Base-by-base conservation (phyloP, 306 rosid species). In the Pueraria montana region DNA sequence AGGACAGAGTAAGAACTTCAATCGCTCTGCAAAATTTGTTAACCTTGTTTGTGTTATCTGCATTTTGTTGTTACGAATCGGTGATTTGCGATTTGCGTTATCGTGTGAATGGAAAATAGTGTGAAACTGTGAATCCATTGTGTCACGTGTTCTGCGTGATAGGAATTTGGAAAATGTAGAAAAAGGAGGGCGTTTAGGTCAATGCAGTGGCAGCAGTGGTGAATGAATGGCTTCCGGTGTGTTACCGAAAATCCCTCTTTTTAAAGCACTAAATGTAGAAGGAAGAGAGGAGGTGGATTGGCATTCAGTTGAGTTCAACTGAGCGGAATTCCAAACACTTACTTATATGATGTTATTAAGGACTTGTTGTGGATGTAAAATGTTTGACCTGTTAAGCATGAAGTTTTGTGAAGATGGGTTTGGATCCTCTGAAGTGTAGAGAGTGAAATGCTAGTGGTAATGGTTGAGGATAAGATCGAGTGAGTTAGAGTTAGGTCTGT, bases 1-100 rank as follows among this genome's bases (percentile, higher is more conserved):
- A 94, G 88, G 98, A 94, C 49, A 82, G 97, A 82, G 99, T 96
- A 83, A 91, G 92, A 6, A 62, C 4, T 68, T 78, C 65, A 10
- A 11, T 61, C 36, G 1, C 11, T 7, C 48, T 49, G 21, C 16
- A 34, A 8, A 65, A 8, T 14, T 30, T 32, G 49, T 36, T 65
- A 1, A 65, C 30, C 30, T 23, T 11, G 26, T 56, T 42, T 40
- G 2, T 4, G 14, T 80, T 73, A 67, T 61, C 18, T 70, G 64
- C 79, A 50, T 61, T 80, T 48, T 71, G 36, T n/a, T 23, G 8
- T 50, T 8, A 1, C 64, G 53, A 43, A 66, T 43, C 50, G 72
- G 6, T 48, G 76, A 62, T 77, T 71, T 8, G 10, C 11, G 16
- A 24, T 62, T 52, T 49, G 14, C 2, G 27, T 76, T 1, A 8